phyloP scores from a whole-genome alignment of 2,329 filamentous ascomycete genomes.

The Ophiostoma sp. region DNA sequence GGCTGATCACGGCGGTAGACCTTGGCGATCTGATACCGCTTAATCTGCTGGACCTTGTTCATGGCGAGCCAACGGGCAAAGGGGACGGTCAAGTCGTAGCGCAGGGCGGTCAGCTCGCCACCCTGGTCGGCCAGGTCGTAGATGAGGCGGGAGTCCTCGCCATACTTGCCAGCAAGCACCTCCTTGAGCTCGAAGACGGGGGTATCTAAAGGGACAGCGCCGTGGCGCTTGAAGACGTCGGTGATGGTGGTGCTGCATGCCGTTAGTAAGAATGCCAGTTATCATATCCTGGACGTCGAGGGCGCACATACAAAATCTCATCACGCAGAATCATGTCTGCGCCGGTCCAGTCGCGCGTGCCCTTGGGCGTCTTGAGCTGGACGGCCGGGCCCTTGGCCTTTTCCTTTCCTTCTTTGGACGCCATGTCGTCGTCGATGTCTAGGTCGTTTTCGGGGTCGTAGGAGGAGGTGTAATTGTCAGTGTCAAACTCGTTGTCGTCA shows the following conservation, averaged over 20 bases:
- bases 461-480: no score
- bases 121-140: conserved; percentile 84
- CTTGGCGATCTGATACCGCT: conserved; percentile 94
- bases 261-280: neutral
- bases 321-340: conserved; percentile 68
- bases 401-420: conserved; percentile 28
- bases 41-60: conserved; percentile 84
- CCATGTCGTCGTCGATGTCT: conserved; percentile 25
- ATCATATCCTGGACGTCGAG: neutral
- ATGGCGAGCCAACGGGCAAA: conserved; percentile 92
- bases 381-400: conserved; percentile 31
- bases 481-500: neutral
- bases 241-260: conserved; percentile 31
- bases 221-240: conserved; percentile 54
- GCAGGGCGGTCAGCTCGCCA: conserved; percentile 76
- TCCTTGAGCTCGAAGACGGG: conserved; percentile 76
- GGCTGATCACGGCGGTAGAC: conserved; percentile 59
- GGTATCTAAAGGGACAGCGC: conserved; percentile 69
- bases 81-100: conserved; percentile 64
- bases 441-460: neutral
- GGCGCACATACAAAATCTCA: conserved; percentile 55
- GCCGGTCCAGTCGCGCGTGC: conserved; percentile 70
- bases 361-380: conserved; percentile 74
- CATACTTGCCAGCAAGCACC: conserved; percentile 55
- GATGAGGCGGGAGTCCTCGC: conserved; percentile 69